Conservation (phyloP, 192 early-diverging fungal species). For the Coemansia sp. region DNA sequence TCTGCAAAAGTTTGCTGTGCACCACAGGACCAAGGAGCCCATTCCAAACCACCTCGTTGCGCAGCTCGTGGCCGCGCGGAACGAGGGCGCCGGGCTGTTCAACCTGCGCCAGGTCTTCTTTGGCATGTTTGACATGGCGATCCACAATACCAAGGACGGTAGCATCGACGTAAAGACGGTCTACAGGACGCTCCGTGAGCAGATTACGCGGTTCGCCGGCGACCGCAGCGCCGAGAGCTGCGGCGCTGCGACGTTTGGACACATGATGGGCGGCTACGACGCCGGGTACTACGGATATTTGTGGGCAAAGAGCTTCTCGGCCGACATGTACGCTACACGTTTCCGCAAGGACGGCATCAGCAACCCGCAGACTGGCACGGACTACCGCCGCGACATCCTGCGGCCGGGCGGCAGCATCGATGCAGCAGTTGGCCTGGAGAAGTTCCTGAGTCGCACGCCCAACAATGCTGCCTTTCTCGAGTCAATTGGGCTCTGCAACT, state of each 20-base stretch:
- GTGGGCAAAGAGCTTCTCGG: constrained; percentile 79
- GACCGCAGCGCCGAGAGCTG: constrained; percentile 47
- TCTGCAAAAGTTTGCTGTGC: constrained; percentile 56
- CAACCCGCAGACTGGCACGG: constrained; percentile 59
- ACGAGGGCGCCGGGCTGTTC: constrained; percentile 66
- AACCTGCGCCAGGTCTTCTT: constrained; percentile 75
- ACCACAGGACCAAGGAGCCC: constrained; percentile 61
- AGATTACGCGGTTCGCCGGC: constrained; percentile 26
- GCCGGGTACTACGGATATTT: constrained; percentile 78
- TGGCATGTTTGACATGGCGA: constrained; percentile 67
- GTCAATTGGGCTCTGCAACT: constrained; percentile 53
- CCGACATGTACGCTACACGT: constrained; percentile 76
- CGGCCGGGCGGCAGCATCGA: constrained; percentile 68
- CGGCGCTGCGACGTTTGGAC: constrained; percentile 57
- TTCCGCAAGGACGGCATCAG: constrained; percentile 60
- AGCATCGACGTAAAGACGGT: constrained; percentile 28
- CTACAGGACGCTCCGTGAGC: constrained; percentile 44
- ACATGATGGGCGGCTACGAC: constrained; percentile 75
- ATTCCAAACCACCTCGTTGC: constrained; percentile 68
- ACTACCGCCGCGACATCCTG: constrained; percentile 75
- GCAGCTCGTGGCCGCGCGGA: constrained; percentile 64
- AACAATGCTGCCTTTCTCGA: constrained; percentile 45
- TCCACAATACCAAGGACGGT: constrained; percentile 59
- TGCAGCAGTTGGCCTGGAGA: constrained; percentile 55
- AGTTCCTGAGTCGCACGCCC: constrained; percentile 63